phyloP scores from a whole-genome alignment of 1,284 basidiomycete genomes.

The Ceratobasidium sp. region DNA sequence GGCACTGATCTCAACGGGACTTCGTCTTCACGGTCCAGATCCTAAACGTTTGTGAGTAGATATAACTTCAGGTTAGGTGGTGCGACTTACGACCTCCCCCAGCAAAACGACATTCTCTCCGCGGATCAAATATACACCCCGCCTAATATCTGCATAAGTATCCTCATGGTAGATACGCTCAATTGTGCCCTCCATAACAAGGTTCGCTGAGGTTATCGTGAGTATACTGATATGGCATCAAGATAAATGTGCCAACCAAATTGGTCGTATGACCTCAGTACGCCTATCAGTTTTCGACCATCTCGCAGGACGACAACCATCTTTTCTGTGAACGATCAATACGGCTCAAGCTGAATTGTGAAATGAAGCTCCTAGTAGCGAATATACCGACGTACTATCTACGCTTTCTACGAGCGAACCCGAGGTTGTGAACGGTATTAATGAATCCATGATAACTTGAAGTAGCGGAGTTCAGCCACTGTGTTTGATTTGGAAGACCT shows the following conservation, averaged over 20 bases:
- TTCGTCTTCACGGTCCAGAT: constrained; percentile 92
- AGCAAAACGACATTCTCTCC: constrained; percentile 98
- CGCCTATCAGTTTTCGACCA: constrained; percentile 95
- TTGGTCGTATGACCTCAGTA: constrained; percentile 97
- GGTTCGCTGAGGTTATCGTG: constrained; percentile 74
- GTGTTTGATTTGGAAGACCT: neutral
- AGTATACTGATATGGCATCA: neutral
- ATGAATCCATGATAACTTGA: constrained; percentile 79
- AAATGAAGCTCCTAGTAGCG: constrained; percentile 29
- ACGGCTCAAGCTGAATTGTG: constrained; percentile 22
- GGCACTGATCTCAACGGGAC: constrained; percentile 83
- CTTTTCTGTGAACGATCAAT: constrained; percentile 78
- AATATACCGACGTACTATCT: constrained; percentile 89
- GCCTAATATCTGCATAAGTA: constrained; percentile 84
- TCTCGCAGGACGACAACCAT: constrained; percentile 97
- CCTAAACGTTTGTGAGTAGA: constrained; percentile 64
- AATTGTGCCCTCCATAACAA: constrained; percentile 90
- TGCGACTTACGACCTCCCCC: constrained; percentile 92
- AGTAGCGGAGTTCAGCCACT: constrained; percentile 2
- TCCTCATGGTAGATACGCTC: constrained; percentile 88
- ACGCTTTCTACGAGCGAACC: constrained; percentile 97
- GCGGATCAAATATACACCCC: constrained; percentile 92
- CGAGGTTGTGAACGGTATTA: constrained; percentile 96
- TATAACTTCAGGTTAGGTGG: neutral
- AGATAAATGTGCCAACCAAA: constrained; percentile 80